Conservation (phyloP, 1,139 yeast species). For the Diutina sp. region DNA sequence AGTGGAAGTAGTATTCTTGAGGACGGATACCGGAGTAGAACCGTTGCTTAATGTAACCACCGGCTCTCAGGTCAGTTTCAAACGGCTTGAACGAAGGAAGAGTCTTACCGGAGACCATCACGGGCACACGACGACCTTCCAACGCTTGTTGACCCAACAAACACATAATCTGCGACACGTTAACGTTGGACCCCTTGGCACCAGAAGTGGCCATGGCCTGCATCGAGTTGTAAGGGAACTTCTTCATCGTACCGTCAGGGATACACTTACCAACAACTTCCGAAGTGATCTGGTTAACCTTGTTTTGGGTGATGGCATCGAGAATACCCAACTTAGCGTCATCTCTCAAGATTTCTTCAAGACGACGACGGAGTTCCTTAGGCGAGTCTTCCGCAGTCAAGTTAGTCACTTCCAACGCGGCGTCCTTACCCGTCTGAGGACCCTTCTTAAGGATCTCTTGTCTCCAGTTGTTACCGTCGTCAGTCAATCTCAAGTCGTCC, state of each 20-base stretch:
- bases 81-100: slow-evolving; percentile 93
- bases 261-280: slow-evolving; percentile 90
- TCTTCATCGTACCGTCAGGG: slow-evolving; percentile 91
- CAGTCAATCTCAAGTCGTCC: slow-evolving; percentile 93
- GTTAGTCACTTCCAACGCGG: slow-evolving; percentile 92
- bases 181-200: slow-evolving; percentile 97
- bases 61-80: slow-evolving; percentile 96
- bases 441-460: slow-evolving; percentile 66
- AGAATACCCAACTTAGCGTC: slow-evolving; percentile 84
- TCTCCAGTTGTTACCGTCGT: slow-evolving; percentile 87
- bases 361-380: slow-evolving; percentile 66
- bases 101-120: slow-evolving; percentile 97
- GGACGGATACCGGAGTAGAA: slow-evolving; percentile 97
- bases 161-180: slow-evolving; percentile 99
- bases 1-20: slow-evolving; percentile 99
- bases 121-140: slow-evolving; percentile 99
- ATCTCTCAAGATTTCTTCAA: slow-evolving; percentile 92
- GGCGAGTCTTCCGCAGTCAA: slow-evolving; percentile 44
- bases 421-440: slow-evolving; percentile 73
- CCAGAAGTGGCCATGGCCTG: slow-evolving; percentile 99
- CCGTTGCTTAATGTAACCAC: slow-evolving; percentile 95
- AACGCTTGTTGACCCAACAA: slow-evolving; percentile 97
- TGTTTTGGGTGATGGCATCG: slow-evolving; percentile 92
- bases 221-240: slow-evolving; percentile 94
- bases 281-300: slow-evolving; percentile 84